Conservation (phyloP, 768 basidiomycete species). For the Podaxis pistillaris region DNA sequence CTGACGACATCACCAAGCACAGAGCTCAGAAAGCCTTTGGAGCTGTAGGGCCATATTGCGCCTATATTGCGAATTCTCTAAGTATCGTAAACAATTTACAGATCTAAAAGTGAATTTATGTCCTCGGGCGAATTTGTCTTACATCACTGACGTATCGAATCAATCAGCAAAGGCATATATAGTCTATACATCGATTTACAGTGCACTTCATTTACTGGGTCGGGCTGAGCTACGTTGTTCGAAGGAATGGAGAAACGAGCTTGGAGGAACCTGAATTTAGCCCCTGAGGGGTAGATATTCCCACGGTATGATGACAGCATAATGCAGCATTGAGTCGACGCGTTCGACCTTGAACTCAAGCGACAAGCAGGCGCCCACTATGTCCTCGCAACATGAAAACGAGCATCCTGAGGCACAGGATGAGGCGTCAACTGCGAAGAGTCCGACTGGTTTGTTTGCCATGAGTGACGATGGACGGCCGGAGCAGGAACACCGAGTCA, state of each 20-base stretch:
- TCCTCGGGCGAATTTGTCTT: no score
- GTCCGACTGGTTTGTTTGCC: constrained; percentile 17
- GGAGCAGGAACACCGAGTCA: not conserved
- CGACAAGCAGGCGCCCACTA: not conserved
- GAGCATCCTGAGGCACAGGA: not conserved
- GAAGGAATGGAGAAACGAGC: no score
- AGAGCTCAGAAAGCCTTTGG: constrained; percentile 40
- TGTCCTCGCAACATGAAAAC: constrained; percentile 12
- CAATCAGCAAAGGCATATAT: no score
- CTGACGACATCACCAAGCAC: constrained; percentile 36
- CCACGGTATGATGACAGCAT: constrained; percentile 7
- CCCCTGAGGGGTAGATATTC: not conserved
- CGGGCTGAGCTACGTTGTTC: no score
- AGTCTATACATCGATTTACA: no score
- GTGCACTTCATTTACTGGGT: no score
- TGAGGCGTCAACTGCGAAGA: constrained; percentile 10
- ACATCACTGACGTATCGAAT: no score
- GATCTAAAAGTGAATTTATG: no score
- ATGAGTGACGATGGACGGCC: constrained; percentile 11
- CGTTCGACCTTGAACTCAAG: not conserved
- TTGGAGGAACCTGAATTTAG: not conserved
- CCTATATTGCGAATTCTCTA: no score
- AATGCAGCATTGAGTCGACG: not conserved
- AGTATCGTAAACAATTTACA: no score
- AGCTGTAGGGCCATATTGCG: no score